Conservation (phyloP, 202 grass and related monocot genomes). For the Zoysia matrella region DNA sequence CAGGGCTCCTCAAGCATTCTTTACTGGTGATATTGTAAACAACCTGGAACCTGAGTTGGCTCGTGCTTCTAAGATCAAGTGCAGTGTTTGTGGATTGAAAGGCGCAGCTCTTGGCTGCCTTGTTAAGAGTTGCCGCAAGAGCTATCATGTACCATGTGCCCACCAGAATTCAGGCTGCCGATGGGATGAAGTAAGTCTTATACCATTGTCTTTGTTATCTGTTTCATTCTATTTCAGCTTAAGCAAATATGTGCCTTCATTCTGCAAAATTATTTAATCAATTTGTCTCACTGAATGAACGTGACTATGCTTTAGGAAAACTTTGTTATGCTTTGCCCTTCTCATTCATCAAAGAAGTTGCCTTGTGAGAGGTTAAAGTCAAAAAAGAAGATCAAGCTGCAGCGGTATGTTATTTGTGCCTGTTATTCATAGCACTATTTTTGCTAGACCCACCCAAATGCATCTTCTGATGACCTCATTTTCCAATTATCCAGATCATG, state of each 20-base stretch:
- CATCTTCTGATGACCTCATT: constrained; percentile 15
- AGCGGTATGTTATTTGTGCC: constrained; percentile 43
- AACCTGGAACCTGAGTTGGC: constrained; percentile 79
- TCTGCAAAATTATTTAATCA: constrained; percentile 1
- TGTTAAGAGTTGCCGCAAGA: constrained; percentile 85
- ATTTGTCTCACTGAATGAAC: constrained; percentile 24
- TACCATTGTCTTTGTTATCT: constrained; percentile 3
- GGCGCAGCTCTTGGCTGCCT: constrained; percentile 95
- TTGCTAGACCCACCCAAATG: constrained; percentile 14
- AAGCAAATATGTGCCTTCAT: constrained; percentile 16
- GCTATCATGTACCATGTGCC: constrained; percentile 93
- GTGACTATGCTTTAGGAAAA: constrained; percentile 52
- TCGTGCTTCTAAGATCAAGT: constrained; percentile 92
- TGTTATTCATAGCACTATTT: constrained; percentile 25
- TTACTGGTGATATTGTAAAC: constrained; percentile 71
- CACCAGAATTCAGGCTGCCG: constrained; percentile 65
- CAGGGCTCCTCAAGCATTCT: constrained; percentile 94
- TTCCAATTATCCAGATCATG: constrained; percentile 50
- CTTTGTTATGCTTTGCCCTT: constrained; percentile 87
- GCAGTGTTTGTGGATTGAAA: constrained; percentile 83
- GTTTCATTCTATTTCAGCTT: not conserved
- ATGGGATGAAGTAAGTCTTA: constrained; percentile 68
- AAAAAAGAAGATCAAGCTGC: constrained; percentile 55
- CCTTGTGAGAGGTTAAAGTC: constrained; percentile 74
- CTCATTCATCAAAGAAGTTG: constrained; percentile 75